These are phyloP conservation scores for Saccharomyces mikatae DNA, from an alignment of 805 yeast genomes.

Conservation along the genomic window DNA sequence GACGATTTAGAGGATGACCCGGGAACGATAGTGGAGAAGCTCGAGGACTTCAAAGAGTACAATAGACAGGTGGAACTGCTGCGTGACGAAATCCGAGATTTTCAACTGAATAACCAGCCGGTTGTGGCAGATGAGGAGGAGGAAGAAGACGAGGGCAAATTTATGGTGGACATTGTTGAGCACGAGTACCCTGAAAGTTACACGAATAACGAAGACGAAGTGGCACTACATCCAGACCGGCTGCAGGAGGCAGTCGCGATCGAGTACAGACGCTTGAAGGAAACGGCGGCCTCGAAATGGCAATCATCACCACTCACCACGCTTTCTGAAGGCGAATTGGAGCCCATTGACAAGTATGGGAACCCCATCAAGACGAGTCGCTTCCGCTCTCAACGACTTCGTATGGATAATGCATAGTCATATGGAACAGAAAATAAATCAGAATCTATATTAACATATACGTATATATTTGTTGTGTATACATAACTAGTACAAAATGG, in stretches of 20 bases:
- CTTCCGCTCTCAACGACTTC: constrained; percentile 49
- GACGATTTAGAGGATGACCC: constrained; percentile 46
- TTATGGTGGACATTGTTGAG: constrained; percentile 26
- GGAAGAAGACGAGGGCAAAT: constrained; percentile 19
- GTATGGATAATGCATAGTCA: neutral
- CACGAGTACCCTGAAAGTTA: constrained; percentile 23
- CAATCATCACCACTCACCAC: neutral
- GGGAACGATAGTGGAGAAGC: constrained; percentile 46
- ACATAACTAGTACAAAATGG: constrained; percentile 6
- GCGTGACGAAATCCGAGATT: constrained; percentile 22
- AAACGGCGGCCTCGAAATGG: constrained; percentile 38
- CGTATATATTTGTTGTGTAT: neutral
- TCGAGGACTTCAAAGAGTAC: constrained; percentile 47
- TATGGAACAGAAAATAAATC: neutral
- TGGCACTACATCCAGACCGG: constrained; percentile 23
- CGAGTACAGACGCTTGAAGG: constrained; percentile 51
- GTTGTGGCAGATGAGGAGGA: neutral
- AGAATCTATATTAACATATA: neutral
- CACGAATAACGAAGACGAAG: constrained; percentile 24
- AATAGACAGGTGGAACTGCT: constrained; percentile 39
- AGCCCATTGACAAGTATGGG: constrained; percentile 60
- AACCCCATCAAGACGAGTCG: constrained; percentile 54
- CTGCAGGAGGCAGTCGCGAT: constrained; percentile 41
- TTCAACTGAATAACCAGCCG: constrained; percentile 15
- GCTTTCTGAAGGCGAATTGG: constrained; percentile 38